phyloP scores from a whole-genome alignment of 75 land plant genomes.

The Sequoia sempervirens region DNA sequence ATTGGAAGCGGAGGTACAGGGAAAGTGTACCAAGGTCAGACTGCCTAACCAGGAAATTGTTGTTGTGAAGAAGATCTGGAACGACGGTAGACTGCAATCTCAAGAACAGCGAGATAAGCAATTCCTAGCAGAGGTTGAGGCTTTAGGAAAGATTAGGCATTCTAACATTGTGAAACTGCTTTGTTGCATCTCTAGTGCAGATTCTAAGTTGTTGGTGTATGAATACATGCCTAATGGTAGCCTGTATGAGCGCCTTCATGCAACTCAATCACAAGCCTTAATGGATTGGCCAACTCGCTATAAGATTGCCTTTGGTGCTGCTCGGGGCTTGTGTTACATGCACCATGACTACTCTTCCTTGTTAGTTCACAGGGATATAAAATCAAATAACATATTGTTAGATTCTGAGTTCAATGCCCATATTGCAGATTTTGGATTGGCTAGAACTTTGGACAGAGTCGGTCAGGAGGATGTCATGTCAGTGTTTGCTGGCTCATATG shows the following conservation, averaged over 20 bases:
- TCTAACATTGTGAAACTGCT: constrained; percentile 67
- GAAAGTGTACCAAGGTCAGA: constrained; percentile 51
- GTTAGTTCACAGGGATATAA: constrained; percentile 63
- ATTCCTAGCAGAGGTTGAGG: constrained; percentile 54
- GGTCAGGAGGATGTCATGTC: constrained; percentile 54
- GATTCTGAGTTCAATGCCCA: constrained; percentile 41
- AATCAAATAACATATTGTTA: constrained; percentile 63
- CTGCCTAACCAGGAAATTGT: constrained; percentile 24
- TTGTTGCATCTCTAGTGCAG: constrained; percentile 58
- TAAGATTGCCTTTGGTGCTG: constrained; percentile 46
- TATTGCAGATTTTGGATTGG: constrained; percentile 71
- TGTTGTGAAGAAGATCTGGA: constrained; percentile 52
- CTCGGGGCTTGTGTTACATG: constrained; percentile 66
- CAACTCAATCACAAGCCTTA: constrained; percentile 11
- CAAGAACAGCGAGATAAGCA: constrained; percentile 27
- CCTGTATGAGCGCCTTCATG: constrained; percentile 59
- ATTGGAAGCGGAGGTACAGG: constrained; percentile 81
- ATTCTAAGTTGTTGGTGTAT: constrained; percentile 68
- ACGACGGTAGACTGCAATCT: constrained; percentile 7
- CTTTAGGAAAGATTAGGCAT: constrained; percentile 60
- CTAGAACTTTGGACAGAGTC: constrained; percentile 30
- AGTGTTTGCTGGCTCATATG: constrained; percentile 63
- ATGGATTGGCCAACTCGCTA: constrained; percentile 57
- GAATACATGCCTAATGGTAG: constrained; percentile 83
- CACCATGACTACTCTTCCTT: constrained; percentile 65